Evolutionary conservation across 768 basidiomycete genomes (phyloP), one percentile per base, ranked within the genome.

Genomic region (Coprinopsis cinerea): DNA sequence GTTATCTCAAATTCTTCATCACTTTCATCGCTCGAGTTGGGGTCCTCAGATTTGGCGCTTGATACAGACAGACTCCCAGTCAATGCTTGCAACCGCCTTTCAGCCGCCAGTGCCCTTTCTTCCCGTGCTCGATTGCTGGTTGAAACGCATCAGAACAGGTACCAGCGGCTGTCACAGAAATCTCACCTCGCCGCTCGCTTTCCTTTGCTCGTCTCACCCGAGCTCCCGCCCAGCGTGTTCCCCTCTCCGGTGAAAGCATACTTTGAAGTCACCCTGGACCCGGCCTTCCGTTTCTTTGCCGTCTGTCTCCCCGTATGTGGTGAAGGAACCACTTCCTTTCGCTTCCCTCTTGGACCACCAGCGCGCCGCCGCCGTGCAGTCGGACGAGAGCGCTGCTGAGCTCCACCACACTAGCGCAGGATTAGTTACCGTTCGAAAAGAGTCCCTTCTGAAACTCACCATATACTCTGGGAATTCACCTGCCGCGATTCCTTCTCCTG

Each of bases 361-460:
- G 55, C 52, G 11, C 70, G 72, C 20, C 74, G 68, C 2, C 74
- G 74, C 18, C 71, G 72, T 14, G 71, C 65, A 23, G 74, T 68
- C n/a, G 84, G 82, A 2, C 83, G 76, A 3, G 75, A 58, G 36
- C 80, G 77, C 3, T 72, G 67, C 59, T 90, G 85, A 13, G 89
- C 88, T 13, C 88, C 89, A 47, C 90, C 89, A 54, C 88, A 90
- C 87, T 89, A 46, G 6, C n/a, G n/a, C n/a, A n/a, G n/a, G 7
- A 32, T 32, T 32, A 32, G 30, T 32, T 32, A n/a, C n/a, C n/a
- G n/a, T n/a, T n/a, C n/a, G n/a, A n/a, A n/a, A n/a, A n/a, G n/a
- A n/a, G n/a, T n/a, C n/a, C n/a, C n/a, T n/a, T n/a, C n/a, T n/a
- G n/a, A n/a, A n/a, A 32, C 69, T 22, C 54, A 88, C 88, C 73